Base-by-base conservation (phyloP, 139 green algal genomes). In the Haematococcus sp. region DNA sequence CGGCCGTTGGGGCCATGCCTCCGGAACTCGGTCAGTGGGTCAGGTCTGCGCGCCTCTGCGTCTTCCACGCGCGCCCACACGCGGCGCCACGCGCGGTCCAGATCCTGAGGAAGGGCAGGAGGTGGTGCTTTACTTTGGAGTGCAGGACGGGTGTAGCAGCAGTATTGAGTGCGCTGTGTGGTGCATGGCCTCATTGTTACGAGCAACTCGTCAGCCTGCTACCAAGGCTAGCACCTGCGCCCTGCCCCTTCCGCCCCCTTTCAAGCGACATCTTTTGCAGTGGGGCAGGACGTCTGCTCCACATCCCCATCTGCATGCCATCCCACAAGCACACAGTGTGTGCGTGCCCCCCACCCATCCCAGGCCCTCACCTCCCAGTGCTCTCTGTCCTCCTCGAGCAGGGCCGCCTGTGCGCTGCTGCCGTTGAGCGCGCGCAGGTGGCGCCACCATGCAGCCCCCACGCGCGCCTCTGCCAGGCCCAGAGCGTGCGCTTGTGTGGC, bases 371-470 rank as follows among this genome's bases (percentile, higher is more conserved):
- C 63, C 17, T 81, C 65, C 76, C 76, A 81, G 20, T 52, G 51
- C 51, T 81, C 76, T 61, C 73, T 31, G 17, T 81, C 76, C 60
- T 81, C 68, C 30, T 60, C 54, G 1, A 61, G 17, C 34, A 81
- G 51, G 1, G 61, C 35, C 20, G 76, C 55, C 43, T 76, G 76
- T 3, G 72, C 51, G 0, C 44, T 61, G 44, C 52, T 19, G 0
- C 23, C 68, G 34, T 82, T 83, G 4, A 83, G 46, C 0, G 44
- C 27, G 4, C 59, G 54, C 7, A 83, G 73, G 30, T 80, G 80
- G 27, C 55, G 51, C 80, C 80, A 86, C 80, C 80, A 86, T 0
- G 40, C 52, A 17, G 25, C 68, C 44, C 76, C 76, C 30, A 77
- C 76, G 22, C 59, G 69, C 22, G 76, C 80, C 9, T 86, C 80